These are phyloP conservation scores for Cryptosporidium meleagridis DNA, from an alignment of 169 alveolate species.

Conservation along the genomic window DNA sequence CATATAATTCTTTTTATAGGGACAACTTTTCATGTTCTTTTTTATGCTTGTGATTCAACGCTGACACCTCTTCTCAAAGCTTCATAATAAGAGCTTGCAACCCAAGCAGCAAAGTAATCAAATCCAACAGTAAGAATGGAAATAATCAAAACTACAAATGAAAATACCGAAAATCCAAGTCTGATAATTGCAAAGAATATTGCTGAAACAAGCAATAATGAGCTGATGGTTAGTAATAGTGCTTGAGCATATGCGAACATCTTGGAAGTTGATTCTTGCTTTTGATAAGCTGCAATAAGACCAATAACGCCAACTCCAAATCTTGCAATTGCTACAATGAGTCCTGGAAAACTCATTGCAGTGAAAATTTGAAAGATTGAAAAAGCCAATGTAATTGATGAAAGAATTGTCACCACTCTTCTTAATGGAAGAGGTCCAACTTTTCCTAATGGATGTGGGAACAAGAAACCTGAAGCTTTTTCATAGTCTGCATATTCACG, in stretches of 20 bases:
- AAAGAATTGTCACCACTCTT: conserved; percentile 57
- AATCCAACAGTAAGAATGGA: conserved; percentile 57
- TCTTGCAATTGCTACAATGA: conserved; percentile 57
- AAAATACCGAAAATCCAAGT: conserved; percentile 65
- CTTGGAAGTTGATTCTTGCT: conserved; percentile 57
- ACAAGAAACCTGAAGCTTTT: conserved; percentile 65
- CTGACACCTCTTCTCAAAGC: conserved; percentile 75
- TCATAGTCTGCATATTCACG: conserved; percentile 74
- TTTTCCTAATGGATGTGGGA: conserved; percentile 74
- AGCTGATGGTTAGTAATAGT: conserved; percentile 36
- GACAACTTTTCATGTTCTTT: neutral
- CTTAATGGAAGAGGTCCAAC: conserved; percentile 73
- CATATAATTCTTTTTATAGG: neutral
- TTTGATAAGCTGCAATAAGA: conserved; percentile 63
- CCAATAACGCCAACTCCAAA: conserved; percentile 71
- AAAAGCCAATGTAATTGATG: conserved; percentile 51
- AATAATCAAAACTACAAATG: conserved; percentile 56
- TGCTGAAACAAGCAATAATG: conserved; percentile 62
- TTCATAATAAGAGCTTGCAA: conserved; percentile 75
- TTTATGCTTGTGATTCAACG: conserved; percentile 71
- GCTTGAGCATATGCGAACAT: conserved; percentile 69
- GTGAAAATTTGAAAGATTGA: conserved; percentile 69
- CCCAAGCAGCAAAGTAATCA: conserved; percentile 73
- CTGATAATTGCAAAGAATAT: conserved; percentile 53
- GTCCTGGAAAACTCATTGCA: conserved; percentile 74